Conservation (phyloP, 1,139 yeast genomes). For the Hemisphaericaspora subhashii region DNA sequence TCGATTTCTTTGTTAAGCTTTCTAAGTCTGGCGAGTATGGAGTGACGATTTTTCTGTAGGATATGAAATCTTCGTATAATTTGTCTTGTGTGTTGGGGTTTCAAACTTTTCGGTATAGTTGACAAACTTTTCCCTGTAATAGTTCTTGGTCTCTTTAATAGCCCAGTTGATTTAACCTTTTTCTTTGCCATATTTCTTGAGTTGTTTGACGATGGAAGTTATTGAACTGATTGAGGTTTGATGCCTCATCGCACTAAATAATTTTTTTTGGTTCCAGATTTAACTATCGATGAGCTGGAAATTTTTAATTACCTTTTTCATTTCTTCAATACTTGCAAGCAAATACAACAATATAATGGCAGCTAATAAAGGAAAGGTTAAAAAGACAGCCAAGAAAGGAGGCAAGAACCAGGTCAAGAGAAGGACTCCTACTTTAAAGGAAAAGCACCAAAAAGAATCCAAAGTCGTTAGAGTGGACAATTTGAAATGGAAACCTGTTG, state of each 20-base stretch:
- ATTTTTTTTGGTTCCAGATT: not conserved
- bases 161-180: constrained; percentile 17
- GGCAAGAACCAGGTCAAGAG: constrained; percentile 13
- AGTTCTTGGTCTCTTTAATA: constrained; percentile 25
- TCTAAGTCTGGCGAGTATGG: constrained; percentile 33
- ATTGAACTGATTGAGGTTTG: not conserved
- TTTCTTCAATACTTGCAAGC: not conserved
- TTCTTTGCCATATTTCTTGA: constrained; percentile 15
- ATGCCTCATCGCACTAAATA: not conserved
- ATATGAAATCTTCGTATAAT: constrained; percentile 70
- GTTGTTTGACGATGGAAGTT: not conserved
- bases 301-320: not conserved
- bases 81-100: constrained; percentile 67
- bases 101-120: constrained; percentile 37
- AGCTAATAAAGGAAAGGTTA: not conserved
- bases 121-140: constrained; percentile 28
- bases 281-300: not conserved
- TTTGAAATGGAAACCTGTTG: constrained; percentile 77
- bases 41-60: constrained; percentile 50
- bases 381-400: constrained; percentile 2
- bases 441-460: constrained; percentile 32
- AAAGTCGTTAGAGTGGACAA: constrained; percentile 51
- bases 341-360: not conserved
- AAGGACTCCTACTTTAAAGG: constrained; percentile 31
- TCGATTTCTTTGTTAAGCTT: constrained; percentile 9